phyloP scores from a whole-genome alignment of 164 flowering plant species.

The Litsea cubeba region DNA sequence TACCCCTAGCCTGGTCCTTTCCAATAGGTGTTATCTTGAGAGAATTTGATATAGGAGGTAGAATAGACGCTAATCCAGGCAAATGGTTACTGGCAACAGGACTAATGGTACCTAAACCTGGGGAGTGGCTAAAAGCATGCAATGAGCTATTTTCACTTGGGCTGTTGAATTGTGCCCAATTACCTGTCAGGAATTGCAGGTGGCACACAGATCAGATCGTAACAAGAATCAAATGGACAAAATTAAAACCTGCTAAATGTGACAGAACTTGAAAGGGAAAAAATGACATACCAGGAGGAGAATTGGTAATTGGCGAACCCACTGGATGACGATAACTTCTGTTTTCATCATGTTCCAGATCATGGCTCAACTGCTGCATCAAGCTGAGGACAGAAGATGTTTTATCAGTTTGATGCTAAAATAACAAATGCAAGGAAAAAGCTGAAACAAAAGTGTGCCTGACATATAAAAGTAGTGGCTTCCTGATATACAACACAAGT shows the following conservation, averaged over 20 bases:
- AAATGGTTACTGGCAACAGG: constrained; percentile 47
- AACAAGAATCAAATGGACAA: background rate
- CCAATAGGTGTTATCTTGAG: constrained; percentile 68
- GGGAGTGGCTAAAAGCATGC: constrained; percentile 51
- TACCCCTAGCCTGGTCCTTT: constrained; percentile 51
- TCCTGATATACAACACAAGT: background rate
- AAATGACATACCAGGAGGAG: constrained; percentile 68
- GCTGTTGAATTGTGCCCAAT: constrained; percentile 67
- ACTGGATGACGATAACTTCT: constrained; percentile 49
- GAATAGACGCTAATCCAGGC: constrained; percentile 69
- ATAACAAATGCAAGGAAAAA: background rate
- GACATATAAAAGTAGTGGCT: background rate
- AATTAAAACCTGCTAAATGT: background rate
- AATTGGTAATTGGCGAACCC: constrained; percentile 77
- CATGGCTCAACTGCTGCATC: constrained; percentile 80
- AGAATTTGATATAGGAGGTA: constrained; percentile 51
- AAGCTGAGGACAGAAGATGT: constrained; percentile 42
- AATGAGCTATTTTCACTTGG: constrained; percentile 57
- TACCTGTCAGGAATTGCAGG: constrained; percentile 41
- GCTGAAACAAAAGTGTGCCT: background rate
- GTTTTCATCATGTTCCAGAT: constrained; percentile 71
- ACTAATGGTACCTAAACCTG: constrained; percentile 47
- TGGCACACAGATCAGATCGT: constrained; percentile 6
- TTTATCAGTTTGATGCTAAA: background rate
- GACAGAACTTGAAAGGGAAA: background rate